Evolutionary conservation across 1,284 basidiomycete species (phyloP).

Genomic region (Apiotrichum sp.): DNA sequence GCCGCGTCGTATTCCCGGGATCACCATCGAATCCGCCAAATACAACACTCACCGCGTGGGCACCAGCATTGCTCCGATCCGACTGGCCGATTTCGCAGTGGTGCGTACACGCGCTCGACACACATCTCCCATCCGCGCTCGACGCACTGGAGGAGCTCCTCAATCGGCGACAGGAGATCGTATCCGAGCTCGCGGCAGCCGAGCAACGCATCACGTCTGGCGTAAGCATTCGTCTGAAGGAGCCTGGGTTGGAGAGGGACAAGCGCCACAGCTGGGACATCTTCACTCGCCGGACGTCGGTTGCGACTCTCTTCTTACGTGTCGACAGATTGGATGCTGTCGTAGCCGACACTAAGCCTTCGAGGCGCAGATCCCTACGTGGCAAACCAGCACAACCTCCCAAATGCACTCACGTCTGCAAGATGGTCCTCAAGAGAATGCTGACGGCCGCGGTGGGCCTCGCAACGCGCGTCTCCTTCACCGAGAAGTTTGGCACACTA

Average conservation of each 20-base stretch:
- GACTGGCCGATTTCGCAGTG: not conserved
- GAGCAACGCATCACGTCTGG: not conserved
- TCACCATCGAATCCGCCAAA: no score
- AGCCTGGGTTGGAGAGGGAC: not conserved
- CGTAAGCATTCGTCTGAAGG: not conserved
- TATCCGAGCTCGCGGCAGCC: not conserved
- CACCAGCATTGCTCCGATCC: not conserved
- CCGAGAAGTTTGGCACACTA: conserved; percentile 3
- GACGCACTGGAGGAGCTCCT: not conserved
- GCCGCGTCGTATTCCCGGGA: not conserved
- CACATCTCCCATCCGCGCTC: not conserved
- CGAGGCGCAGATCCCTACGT: not conserved
- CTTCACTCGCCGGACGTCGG: not conserved
- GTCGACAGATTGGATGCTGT: not conserved
- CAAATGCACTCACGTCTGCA: not conserved
- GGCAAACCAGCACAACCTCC: not conserved
- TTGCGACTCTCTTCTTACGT: not conserved
- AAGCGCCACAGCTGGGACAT: conserved; percentile 2
- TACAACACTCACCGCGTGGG: not conserved
- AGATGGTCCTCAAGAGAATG: not conserved
- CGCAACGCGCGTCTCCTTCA: not conserved
- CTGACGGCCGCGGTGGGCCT: not conserved
- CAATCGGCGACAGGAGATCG: not conserved
- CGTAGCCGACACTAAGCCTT: no score
- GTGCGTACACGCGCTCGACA: not conserved